Conservation (phyloP, 225 moss, liverwort and hornwort species). For the Bryoerythrophyllum caledonicum region DNA sequence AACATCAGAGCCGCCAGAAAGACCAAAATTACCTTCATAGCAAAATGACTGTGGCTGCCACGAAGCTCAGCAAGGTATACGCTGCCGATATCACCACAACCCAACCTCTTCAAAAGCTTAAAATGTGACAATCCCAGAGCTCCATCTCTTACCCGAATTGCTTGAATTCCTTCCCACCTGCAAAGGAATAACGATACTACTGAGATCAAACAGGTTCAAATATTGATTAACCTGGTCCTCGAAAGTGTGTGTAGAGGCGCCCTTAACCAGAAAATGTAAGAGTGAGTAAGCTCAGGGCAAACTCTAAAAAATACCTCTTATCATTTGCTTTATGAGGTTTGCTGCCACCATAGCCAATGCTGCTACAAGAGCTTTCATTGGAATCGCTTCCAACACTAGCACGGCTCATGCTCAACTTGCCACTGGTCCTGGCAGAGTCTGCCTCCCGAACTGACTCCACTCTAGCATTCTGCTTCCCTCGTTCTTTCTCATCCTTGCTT, state of each 20-base stretch:
- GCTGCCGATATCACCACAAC: conserved; percentile 86
- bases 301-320: conserved; percentile 29
- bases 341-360: conserved; percentile 46
- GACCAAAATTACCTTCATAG: conserved; percentile 71
- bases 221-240: not conserved
- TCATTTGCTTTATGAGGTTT: conserved; percentile 51
- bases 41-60: conserved; percentile 68
- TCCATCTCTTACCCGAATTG: conserved; percentile 60
- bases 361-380: conserved; percentile 49
- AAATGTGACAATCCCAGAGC: conserved; percentile 77
- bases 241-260: not conserved
- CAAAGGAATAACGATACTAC: not conserved
- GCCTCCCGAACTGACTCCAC: conserved; percentile 25
- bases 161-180: conserved; percentile 81
- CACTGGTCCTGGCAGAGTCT: conserved; percentile 30
- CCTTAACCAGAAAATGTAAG: too few species aligned
- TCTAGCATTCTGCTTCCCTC: conserved; percentile 37
- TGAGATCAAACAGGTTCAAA: not conserved
- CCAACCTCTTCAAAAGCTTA: conserved; percentile 74
- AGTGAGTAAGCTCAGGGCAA: not conserved
- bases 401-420: conserved; percentile 49
- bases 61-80: conserved; percentile 85
- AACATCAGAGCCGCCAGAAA: not conserved
- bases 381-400: conserved; percentile 44
- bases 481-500: conserved; percentile 28